phyloP scores from a whole-genome alignment of 2,329 filamentous ascomycete genomes.

The Dactylonectria estremocensis region DNA sequence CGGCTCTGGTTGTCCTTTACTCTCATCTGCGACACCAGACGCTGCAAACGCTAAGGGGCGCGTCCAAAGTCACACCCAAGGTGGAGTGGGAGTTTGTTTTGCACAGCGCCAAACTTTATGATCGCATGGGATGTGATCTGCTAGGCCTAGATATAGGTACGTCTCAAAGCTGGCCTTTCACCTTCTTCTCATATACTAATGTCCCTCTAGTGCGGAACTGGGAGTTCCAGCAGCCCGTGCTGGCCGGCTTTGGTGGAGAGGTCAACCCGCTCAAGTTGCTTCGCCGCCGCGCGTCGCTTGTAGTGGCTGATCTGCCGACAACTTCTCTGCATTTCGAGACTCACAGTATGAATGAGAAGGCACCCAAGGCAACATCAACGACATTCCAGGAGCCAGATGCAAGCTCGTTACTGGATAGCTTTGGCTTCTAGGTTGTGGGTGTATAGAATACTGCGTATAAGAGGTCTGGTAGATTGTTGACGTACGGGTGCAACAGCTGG shows the following conservation, averaged over 20 bases:
- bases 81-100: slow-evolving; percentile 92
- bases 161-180: slow-evolving; percentile 41
- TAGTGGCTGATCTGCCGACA: slow-evolving; percentile 81
- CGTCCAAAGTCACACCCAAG: slow-evolving; percentile 82
- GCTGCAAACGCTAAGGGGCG: slow-evolving; percentile 87
- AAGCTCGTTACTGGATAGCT: slow-evolving; percentile 89
- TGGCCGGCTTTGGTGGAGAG: slow-evolving; percentile 59
- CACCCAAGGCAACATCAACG: slow-evolving; percentile 75
- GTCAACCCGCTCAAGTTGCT: slow-evolving; percentile 79
- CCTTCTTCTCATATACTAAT: slow-evolving; percentile 32
- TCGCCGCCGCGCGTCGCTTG: slow-evolving; percentile 80
- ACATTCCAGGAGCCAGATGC: slow-evolving; percentile 95
- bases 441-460: neutral
- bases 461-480: neutral
- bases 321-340: slow-evolving; percentile 59
- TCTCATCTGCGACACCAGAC: slow-evolving; percentile 86
- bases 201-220: slow-evolving; percentile 77
- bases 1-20: slow-evolving; percentile 89
- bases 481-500: neutral
- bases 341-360: slow-evolving; percentile 55
- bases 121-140: slow-evolving; percentile 93
- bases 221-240: slow-evolving; percentile 78
- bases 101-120: slow-evolving; percentile 87
- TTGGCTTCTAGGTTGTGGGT: slow-evolving; percentile 79
- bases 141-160: slow-evolving; percentile 87